phyloP scores from a whole-genome alignment of 1,284 basidiomycete genomes.

The Exsudoporus floridanus region DNA sequence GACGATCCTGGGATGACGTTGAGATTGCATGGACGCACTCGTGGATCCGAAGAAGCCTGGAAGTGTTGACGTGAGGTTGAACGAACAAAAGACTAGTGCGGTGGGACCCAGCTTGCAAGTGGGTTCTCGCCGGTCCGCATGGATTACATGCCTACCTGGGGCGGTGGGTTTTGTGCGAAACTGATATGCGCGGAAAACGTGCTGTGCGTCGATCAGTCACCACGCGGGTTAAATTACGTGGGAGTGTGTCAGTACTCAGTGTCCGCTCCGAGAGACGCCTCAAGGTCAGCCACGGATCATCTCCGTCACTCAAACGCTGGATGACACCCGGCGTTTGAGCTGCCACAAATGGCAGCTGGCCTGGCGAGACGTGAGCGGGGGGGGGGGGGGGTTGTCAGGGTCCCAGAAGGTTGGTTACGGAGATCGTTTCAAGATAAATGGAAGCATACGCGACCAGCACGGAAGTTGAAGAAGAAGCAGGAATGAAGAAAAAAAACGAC shows the following conservation, averaged over 20 bases:
- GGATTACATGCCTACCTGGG: not conserved
- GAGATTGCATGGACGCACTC: not conserved
- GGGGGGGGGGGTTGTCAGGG: not conserved
- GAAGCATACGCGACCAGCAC: not conserved
- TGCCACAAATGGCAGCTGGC: not conserved
- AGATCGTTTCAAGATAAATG: not conserved
- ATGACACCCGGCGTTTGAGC: not conserved
- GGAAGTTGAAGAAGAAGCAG: not conserved
- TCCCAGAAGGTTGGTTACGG: not conserved
- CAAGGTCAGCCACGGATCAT: constrained; percentile 3
- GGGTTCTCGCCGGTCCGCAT: constrained; percentile 1
- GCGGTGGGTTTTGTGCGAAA: not conserved
- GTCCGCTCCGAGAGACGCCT: not conserved
- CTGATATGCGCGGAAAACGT: not conserved
- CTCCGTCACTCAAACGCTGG: not conserved
- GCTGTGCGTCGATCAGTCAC: constrained; percentile 1
- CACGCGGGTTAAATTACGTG: not conserved
- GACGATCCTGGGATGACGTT: too few relatives aligned
- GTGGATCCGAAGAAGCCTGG: not conserved
- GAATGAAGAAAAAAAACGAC: not conserved
- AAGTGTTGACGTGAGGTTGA: not conserved
- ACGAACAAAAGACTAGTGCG: too few relatives aligned
- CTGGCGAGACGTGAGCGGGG: not conserved
- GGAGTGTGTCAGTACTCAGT: not conserved
- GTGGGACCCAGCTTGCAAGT: too few relatives aligned